These are phyloP conservation scores for Colletotrichum coccodes DNA, from an alignment of 2,329 filamentous ascomycete genomes.

Conservation along the genomic window DNA sequence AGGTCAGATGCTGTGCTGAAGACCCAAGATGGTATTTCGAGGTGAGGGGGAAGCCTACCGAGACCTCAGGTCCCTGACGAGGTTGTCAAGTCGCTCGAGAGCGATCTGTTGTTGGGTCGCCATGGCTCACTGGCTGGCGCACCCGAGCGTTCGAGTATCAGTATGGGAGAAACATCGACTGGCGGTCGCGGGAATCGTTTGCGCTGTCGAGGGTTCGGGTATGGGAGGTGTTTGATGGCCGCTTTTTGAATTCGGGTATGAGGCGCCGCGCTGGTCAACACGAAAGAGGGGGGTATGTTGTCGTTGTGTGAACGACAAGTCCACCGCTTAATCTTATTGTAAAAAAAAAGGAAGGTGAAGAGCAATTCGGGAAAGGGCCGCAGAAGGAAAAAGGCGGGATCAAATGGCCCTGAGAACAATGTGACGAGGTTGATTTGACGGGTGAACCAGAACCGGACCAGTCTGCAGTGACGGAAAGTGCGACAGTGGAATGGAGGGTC, in stretches of 20 bases:
- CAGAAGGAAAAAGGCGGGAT: conserved; percentile 1
- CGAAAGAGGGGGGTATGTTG: background rate
- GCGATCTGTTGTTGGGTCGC: conserved; percentile 61
- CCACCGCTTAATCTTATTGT: background rate
- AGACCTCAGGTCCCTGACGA: conserved; percentile 65
- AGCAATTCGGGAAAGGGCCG: background rate
- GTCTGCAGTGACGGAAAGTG: conserved; percentile 32
- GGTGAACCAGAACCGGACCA: conserved; percentile 8
- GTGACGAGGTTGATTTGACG: conserved; percentile 23
- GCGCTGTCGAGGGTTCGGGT: background rate
- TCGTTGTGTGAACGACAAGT: background rate
- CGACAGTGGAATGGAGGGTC: conserved; percentile 25
- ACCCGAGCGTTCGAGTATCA: conserved; percentile 28
- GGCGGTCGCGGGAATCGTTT: background rate
- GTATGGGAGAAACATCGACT: conserved; percentile 25
- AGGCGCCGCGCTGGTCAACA: background rate
- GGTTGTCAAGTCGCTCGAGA: conserved; percentile 64
- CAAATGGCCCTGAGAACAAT: background rate
- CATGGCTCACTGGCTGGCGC: conserved; percentile 43
- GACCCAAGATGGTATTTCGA: background rate
- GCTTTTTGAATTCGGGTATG: too few species aligned
- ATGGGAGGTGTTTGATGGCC: too few species aligned
- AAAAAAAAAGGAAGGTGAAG: background rate
- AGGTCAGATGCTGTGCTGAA: background rate
- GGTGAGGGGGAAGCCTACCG: conserved; percentile 52